Conservation (phyloP, 2,329 filamentous ascomycete species). For the Bertia moriformis region DNA sequence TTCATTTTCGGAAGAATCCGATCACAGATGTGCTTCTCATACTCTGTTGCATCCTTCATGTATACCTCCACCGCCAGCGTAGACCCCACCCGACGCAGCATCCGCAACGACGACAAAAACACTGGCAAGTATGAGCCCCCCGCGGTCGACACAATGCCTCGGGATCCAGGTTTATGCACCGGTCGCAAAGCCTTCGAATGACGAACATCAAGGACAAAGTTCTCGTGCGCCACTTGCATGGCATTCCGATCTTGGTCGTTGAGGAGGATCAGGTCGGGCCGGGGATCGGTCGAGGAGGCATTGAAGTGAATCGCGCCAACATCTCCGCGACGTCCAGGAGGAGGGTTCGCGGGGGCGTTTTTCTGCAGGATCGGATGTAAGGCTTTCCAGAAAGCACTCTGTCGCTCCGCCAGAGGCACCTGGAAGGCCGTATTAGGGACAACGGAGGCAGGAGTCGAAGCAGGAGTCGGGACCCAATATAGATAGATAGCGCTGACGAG, state of each 20-base stretch:
- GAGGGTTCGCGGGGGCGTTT: not conserved
- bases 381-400: not conserved
- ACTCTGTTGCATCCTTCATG: conserved; percentile 17
- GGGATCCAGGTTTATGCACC: not conserved
- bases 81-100: conserved; percentile 21
- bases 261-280: not conserved
- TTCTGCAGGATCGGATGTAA: not conserved
- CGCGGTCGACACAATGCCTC: not conserved
- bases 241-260: not conserved
- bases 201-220: conserved; percentile 8
- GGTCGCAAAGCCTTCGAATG: not conserved
- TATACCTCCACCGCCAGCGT: conserved; percentile 24
- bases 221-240: conserved; percentile 11
- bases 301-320: not conserved
- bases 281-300: not conserved
- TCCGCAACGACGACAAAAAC: conserved; percentile 10
- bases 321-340: not conserved
- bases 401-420: not conserved
- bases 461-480: not conserved
- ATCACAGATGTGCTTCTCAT: conserved; percentile 19
- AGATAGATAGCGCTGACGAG: not conserved
- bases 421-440: not conserved
- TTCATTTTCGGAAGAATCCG: conserved; percentile 18
- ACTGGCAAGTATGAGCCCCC: not conserved
- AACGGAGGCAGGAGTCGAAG: not conserved